phyloP scores from a whole-genome alignment of 305 asterid genomes.

The Fraxinus angustifolia region DNA sequence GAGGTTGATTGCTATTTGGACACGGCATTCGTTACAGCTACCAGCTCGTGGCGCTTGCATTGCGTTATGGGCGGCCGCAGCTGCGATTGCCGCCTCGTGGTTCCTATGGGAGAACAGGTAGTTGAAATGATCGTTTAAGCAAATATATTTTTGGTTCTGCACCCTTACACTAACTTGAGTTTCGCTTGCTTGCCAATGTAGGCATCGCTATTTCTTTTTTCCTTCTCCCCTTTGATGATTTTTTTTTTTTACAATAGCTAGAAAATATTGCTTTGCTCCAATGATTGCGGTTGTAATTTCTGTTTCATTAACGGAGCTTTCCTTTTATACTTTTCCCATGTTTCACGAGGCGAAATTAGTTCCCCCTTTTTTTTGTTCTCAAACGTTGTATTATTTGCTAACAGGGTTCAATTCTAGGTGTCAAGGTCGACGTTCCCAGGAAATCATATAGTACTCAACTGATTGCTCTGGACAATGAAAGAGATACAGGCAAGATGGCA shows the following conservation, averaged over 20 bases:
- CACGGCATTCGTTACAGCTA: conserved; percentile 66
- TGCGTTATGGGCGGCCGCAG: conserved; percentile 80
- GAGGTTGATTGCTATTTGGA: conserved; percentile 67
- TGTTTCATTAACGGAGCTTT: neutral
- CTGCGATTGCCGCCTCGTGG: conserved; percentile 77
- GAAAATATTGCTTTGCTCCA: neutral
- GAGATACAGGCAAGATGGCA: conserved; percentile 34
- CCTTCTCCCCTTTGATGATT: neutral
- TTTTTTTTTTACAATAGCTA: neutral
- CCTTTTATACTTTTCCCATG: neutral
- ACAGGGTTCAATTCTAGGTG: conserved; percentile 99
- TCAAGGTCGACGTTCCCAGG: conserved; percentile 79
- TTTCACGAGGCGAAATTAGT: conserved; percentile 8
- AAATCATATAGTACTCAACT: conserved; percentile 59
- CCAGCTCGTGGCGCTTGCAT: conserved; percentile 85
- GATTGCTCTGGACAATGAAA: conserved; percentile 36
- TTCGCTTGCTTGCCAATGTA: too few relatives aligned
- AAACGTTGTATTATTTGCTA: conserved; percentile 75
- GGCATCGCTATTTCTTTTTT: too few relatives aligned
- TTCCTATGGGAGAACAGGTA: conserved; percentile 98
- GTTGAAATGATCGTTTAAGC: neutral
- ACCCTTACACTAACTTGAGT: too few relatives aligned
- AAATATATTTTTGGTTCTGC: neutral
- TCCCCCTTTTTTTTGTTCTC: conserved; percentile 33
- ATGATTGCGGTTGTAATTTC: neutral